Conservation (phyloP, 148 eudicot species). For the Rhododendron vialii region DNA sequence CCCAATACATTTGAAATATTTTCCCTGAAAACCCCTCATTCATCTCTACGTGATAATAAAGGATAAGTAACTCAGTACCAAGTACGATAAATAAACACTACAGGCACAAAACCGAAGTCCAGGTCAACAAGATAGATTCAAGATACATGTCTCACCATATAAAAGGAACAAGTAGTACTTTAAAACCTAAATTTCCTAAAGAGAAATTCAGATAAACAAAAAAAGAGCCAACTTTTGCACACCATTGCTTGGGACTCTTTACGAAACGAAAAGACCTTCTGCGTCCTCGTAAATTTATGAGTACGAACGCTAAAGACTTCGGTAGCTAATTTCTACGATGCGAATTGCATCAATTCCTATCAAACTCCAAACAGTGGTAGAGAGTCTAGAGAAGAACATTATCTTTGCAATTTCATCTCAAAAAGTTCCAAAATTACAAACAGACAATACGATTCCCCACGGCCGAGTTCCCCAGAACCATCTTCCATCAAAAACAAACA, state of each 20-base stretch:
- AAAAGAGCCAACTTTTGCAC: background rate
- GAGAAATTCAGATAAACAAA: background rate
- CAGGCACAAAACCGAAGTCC: background rate
- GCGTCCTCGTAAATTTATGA: background rate
- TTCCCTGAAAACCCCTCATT: background rate
- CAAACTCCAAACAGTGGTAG: background rate
- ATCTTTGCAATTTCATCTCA: background rate
- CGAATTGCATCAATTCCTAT: background rate
- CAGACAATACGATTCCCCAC: background rate
- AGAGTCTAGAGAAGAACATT: background rate
- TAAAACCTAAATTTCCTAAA: background rate
- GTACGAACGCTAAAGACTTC: background rate
- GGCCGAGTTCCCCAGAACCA: background rate
- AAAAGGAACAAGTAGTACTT: background rate
- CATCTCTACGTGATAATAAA: background rate
- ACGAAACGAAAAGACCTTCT: background rate
- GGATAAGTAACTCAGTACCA: background rate
- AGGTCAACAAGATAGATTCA: background rate
- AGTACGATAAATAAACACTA: background rate
- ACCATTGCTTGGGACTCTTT: background rate
- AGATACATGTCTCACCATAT: background rate
- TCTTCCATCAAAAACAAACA: background rate
- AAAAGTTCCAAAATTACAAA: background rate
- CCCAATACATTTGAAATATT: background rate
- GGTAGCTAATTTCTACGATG: background rate